Base-by-base conservation (phyloP, 2,329 filamentous ascomycete genomes). In the Emergomyces orientalis region DNA sequence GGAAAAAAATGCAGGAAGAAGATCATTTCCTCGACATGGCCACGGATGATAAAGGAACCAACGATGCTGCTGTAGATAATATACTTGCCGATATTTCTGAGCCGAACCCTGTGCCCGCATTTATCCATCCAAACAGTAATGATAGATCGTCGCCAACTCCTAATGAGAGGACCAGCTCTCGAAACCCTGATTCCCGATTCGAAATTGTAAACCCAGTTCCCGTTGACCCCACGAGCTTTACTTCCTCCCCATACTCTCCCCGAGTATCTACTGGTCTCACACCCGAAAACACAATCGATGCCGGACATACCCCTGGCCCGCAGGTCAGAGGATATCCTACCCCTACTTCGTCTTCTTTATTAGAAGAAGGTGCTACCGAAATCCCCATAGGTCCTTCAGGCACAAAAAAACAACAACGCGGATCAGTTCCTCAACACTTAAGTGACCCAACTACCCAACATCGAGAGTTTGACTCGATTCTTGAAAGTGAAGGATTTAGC, bases 401-500 rank as follows among this genome's bases (percentile, higher is more conserved):
- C 27, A 30, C 63, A 30, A 54, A 47, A 9, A 60, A 43, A 8
- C 49, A 22, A 59, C 19, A 52, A 61, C 49, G 19, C 30, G 47
- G 27, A 32, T 14, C 45, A 22, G 32, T 32, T 45, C 54, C 49
- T 43, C 55, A 57, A 11, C 54, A 27, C 5, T 60, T 63, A 22
- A 64, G 63, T 30, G 73, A 79, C 61, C 75, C 76, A 34, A 77
- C 73, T 4, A 72, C 78, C 34, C 76, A 78, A 22, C 73, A 79
- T 61, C 71, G 72, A 47, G 80, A 81, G 54, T 81, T 80, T 64
- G 81, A 84, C 68, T 81, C 81, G 1, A 81, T 84, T 25, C 75
- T 84, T 65, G 81, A 84, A 70, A 83, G 81, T 66, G 81, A 84
- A 73, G 81, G 79, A 2, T 84, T 84, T 64, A 84, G 80, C 63